phyloP scores from a whole-genome alignment of 1,284 basidiomycete genomes.

The Ceratobasidium papillatum region DNA sequence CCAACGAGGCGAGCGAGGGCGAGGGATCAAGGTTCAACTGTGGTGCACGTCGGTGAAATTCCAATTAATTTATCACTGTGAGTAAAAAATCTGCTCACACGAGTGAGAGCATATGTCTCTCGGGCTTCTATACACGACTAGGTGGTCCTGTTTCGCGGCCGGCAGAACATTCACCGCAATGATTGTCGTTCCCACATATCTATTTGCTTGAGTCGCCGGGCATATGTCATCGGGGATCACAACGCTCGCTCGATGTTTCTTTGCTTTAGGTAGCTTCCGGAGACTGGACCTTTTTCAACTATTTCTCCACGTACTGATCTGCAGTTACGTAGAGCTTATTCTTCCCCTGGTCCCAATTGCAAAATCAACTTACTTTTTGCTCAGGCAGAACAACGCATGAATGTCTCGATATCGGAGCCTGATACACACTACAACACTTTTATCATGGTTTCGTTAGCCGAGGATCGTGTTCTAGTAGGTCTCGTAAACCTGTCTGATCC shows the following conservation, averaged over 20 bases:
- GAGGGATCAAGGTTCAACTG: neutral
- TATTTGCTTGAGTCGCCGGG: conserved; percentile 16
- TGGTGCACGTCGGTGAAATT: neutral
- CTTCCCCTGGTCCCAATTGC: conserved; percentile 7
- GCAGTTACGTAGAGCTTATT: neutral
- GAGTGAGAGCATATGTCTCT: neutral
- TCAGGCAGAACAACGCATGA: conserved; percentile 6
- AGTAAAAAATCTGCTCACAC: neutral
- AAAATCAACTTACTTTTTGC: neutral
- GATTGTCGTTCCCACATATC: conserved; percentile 24
- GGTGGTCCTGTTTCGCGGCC: neutral
- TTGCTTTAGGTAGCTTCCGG: neutral
- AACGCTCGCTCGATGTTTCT: neutral
- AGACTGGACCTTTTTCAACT: neutral
- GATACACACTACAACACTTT: neutral
- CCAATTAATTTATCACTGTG: conserved; percentile 4
- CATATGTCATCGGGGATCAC: conserved; percentile 10
- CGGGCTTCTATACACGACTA: conserved; percentile 1
- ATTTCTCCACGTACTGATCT: conserved; percentile 19
- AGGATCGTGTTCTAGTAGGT: conserved; percentile 2
- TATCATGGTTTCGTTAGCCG: conserved; percentile 3
- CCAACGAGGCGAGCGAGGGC: neutral
- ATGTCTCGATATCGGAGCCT: neutral
- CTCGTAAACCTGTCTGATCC: conserved; percentile 6
- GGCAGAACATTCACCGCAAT: conserved; percentile 9